These are phyloP conservation scores for Gloeopeniophorella convolvens DNA, from an alignment of 768 basidiomycete species.

Conservation along the genomic window DNA sequence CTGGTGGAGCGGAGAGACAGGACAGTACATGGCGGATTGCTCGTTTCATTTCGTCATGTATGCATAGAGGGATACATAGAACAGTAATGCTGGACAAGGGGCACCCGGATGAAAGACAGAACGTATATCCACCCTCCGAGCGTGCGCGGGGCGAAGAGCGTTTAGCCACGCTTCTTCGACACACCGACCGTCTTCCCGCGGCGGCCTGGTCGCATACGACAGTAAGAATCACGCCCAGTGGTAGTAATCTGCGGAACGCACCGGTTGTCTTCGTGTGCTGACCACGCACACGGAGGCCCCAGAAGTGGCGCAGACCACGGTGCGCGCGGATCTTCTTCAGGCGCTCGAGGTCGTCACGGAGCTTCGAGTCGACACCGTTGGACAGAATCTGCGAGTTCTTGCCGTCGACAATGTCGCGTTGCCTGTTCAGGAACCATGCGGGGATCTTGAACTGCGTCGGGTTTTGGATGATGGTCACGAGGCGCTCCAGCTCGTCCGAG, in stretches of 20 bases:
- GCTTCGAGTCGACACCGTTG: constrained; percentile 94
- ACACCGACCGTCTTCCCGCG: constrained; percentile 96
- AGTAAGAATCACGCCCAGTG: not conserved
- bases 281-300: constrained; percentile 93
- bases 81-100: not conserved
- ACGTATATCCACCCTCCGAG: not conserved
- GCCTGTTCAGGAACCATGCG: constrained; percentile 98
- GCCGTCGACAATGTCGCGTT: constrained; percentile 95
- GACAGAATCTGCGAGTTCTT: constrained; percentile 95
- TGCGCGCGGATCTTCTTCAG: constrained; percentile 99
- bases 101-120: not conserved
- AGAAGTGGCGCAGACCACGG: constrained; percentile 86
- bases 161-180: constrained; percentile 78
- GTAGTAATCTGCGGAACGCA: too few species aligned
- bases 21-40: not conserved
- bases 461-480: constrained; percentile 99
- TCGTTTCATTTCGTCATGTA: not conserved
- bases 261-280: constrained; percentile 99
- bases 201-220: constrained; percentile 50
- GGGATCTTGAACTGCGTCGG: constrained; percentile 99
- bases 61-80: not conserved
- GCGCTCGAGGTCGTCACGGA: constrained; percentile 96
- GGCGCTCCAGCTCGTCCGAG: constrained; percentile 97
- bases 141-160: constrained; percentile 3
- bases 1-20: too few species aligned